phyloP scores from a whole-genome alignment of 2,329 filamentous ascomycete species.

The Xylaria sp. region DNA sequence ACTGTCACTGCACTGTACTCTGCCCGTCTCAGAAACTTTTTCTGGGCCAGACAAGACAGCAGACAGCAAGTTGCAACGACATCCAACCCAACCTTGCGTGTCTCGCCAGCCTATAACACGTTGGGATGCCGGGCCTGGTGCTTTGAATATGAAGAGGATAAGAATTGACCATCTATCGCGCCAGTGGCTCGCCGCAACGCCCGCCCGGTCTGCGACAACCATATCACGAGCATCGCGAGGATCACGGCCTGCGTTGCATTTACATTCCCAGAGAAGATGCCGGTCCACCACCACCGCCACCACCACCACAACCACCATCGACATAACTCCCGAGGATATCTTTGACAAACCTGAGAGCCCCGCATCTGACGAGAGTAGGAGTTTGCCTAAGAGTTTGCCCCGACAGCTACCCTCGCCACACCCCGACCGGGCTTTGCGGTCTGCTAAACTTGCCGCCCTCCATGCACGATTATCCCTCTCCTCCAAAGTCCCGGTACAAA shows the following conservation, averaged over 20 bases:
- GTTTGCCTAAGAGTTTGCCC: constrained; percentile 30
- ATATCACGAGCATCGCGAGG: constrained; percentile 33
- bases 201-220: constrained; percentile 52
- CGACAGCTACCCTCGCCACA: constrained; percentile 71
- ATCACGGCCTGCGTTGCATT: constrained; percentile 21
- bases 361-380: constrained; percentile 22
- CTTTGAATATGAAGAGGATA: constrained; percentile 63
- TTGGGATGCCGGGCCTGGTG: constrained; percentile 36
- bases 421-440: constrained; percentile 68
- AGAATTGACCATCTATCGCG: constrained; percentile 63
- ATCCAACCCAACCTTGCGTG: constrained; percentile 29
- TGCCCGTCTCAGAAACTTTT: constrained; percentile 42
- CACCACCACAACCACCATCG: constrained; percentile 10
- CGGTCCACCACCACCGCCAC: constrained; percentile 27
- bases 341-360: constrained; percentile 33
- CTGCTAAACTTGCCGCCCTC: constrained; percentile 89
- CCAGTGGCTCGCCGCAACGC: constrained; percentile 57
- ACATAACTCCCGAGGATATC: constrained; percentile 30
- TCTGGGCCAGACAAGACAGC: constrained; percentile 39
- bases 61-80: constrained; percentile 33
- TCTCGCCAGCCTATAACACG: constrained; percentile 29
- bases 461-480: constrained; percentile 88
- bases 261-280: no score
- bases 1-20: constrained; percentile 11
- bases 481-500: constrained; percentile 80